Percentiles rank a stretch among this genome's conserved stretches.
These are phyloP conservation scores for Xerocomus minutiporus DNA, from an alignment of 1,284 basidiomycete species.

Conservation along the genomic window DNA sequence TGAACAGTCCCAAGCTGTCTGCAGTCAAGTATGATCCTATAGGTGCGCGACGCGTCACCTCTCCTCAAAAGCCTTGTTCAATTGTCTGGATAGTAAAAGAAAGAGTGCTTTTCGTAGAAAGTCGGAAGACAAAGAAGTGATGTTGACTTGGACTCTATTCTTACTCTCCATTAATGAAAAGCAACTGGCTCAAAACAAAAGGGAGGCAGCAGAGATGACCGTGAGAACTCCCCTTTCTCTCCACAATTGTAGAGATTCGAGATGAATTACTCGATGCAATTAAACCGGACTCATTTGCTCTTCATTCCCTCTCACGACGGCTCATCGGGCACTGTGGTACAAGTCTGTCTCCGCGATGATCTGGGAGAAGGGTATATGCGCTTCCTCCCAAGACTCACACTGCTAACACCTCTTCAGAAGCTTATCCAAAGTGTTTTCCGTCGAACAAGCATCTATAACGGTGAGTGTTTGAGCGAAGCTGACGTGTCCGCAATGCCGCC, in stretches of 20 bases:
- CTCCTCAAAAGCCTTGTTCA: constrained; percentile 1
- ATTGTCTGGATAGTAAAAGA: constrained; percentile 50
- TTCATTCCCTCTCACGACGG: constrained; percentile 18
- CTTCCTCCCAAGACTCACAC: neutral
- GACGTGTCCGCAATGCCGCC: neutral
- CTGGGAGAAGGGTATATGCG: constrained; percentile 21
- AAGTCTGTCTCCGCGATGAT: constrained; percentile 20
- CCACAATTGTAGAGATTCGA: neutral
- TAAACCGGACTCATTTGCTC: constrained; percentile 26
- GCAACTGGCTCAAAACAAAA: neutral
- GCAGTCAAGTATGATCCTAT: constrained; percentile 87
- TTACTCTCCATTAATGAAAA: neutral
- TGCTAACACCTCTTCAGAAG: constrained; percentile 13
- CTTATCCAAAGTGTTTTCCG: constrained; percentile 4
- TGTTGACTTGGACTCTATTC: neutral
- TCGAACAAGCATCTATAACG: constrained; percentile 15
- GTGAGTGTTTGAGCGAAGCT: constrained; percentile 12
- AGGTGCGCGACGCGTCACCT: constrained; percentile 47
- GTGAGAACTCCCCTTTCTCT: constrained; percentile 5
- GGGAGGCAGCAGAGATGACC: neutral
- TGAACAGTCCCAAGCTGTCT: constrained; percentile 63
- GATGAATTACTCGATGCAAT: constrained; percentile 13
- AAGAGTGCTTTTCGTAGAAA: constrained; percentile 75
- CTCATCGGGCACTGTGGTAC: constrained; percentile 22
- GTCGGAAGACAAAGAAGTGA: constrained; percentile 63